phyloP scores from a whole-genome alignment of 768 basidiomycete genomes.

The Leccinellum albellum region DNA sequence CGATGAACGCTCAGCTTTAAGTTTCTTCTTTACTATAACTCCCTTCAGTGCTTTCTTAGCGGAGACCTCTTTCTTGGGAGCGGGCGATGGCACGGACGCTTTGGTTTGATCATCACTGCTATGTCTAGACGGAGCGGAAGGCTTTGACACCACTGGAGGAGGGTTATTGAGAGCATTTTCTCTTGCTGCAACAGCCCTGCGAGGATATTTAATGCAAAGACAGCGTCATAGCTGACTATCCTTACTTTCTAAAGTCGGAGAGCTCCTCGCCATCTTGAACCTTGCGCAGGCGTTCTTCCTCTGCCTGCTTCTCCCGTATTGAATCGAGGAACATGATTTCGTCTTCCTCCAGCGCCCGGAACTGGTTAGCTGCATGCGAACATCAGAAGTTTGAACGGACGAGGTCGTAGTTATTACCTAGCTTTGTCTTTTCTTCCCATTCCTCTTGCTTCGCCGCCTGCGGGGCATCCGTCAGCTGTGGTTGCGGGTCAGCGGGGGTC shows the following conservation, averaged over 20 bases:
- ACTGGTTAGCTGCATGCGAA: conserved; percentile 66
- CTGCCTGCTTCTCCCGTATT: conserved; percentile 68
- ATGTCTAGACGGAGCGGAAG: conserved; percentile 31
- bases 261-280: conserved; percentile 77
- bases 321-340: conserved; percentile 88
- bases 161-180: conserved; percentile 46
- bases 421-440: conserved; percentile 88
- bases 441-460: conserved; percentile 89
- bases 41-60: conserved; percentile 69
- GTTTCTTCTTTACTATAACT: conserved; percentile 75
- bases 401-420: conserved; percentile 35
- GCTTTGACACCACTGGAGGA: conserved; percentile 28
- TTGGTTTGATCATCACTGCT: conserved; percentile 26
- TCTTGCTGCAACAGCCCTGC: conserved; percentile 70
- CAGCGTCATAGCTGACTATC: not conserved
- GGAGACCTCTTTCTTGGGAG: conserved; percentile 50
- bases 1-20: conserved; percentile 36
- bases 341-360: conserved; percentile 85
- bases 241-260: conserved; percentile 73
- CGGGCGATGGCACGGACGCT: conserved; percentile 21
- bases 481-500: conserved; percentile 14
- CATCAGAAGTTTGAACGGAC: conserved; percentile 7
- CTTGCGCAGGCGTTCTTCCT: conserved; percentile 72
- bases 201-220: conserved; percentile 10
- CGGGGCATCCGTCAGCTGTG: conserved; percentile 8